Conservation (phyloP, 805 yeast species). For the Dipodascopsis uninucleata region DNA sequence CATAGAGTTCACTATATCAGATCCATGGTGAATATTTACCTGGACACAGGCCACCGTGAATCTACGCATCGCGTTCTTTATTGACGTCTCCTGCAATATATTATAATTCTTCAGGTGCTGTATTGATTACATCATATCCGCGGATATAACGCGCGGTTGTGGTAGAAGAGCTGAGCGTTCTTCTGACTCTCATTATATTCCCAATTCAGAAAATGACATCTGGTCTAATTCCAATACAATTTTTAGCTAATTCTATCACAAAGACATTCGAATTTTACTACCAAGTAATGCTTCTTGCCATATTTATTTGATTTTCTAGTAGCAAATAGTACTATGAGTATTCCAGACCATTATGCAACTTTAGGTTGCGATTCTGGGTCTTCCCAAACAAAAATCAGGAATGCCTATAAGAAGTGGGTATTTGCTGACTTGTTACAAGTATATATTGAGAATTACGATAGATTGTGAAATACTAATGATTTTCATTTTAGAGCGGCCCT, state of each 20-base stretch:
- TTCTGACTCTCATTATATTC: no score
- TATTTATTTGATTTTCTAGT: no score
- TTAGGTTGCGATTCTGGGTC: conserved; percentile 15
- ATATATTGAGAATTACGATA: neutral
- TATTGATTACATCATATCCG: no score
- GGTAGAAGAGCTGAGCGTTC: no score
- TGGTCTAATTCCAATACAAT: no score
- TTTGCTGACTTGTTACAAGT: neutral
- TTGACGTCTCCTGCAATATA: no score
- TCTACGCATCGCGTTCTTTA: conserved; percentile 1
- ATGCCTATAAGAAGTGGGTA: conserved; percentile 24
- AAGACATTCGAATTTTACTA: no score
- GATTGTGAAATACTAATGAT: neutral
- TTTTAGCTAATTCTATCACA: no score
- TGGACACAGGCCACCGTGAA: conserved; percentile 19
- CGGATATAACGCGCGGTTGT: no score
- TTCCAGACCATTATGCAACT: conserved; percentile 22
- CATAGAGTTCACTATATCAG: conserved; percentile 13
- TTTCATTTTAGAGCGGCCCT: conserved; percentile 25
- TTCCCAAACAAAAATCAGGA: conserved; percentile 22
- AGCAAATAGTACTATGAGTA: neutral
- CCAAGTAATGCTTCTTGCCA: no score
- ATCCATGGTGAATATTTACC: conserved; percentile 19
- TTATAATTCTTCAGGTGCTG: no score
- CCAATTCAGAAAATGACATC: no score